Base-by-base conservation (phyloP, 73 alveolate genomes). In the Paramecium biaurelia region DNA sequence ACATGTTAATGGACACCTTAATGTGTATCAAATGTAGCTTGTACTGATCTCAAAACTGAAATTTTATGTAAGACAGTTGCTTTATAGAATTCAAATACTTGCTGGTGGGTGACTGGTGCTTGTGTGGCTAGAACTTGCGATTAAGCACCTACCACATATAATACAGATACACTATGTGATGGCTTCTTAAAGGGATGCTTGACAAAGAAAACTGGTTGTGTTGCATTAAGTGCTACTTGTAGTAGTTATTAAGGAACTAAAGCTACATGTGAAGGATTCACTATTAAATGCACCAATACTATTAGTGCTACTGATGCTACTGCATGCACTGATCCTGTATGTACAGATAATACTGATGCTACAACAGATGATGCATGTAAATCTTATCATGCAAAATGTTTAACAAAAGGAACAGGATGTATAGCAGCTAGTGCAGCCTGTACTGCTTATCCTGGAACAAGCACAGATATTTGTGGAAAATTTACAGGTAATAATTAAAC, bases 361-460 rank as follows among this genome's bases (percentile, higher is more conserved):
- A 79, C 90, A 0, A 42, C 90, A 14, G 74, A 79, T 79, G 37
- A 21, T 15, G 90, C 45, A 1, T 79, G 90, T 79, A 24, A 38
- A 24, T 21, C 90, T 6, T 79, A 0, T n/a, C 15, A 34, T 20
- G 28, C 12, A 43, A 63, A 35, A 7, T 79, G 90, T 79, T 20
- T 79, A 9, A 79, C 86, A 28, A 72, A 72, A 32, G 58, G 86
- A 5, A 5, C 59, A 0, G 90, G 90, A 41, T 79, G 90, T 45
- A 34, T 79, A 1, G 90, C 47, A 23, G 47, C 74, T 9, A 45
- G 41, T 24, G 37, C 42, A 12, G 34, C 57, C 1, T 79, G 90
- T 11, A 2, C 56, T 79, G 5, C 76, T 11, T 79, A 43, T 43
- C 21, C 76, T 4, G 90, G 90, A 37, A 20, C 49, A 1, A 63